Evolutionary conservation across 2,329 filamentous ascomycete species (phyloP).

Genomic region (Claviceps paspali): DNA sequence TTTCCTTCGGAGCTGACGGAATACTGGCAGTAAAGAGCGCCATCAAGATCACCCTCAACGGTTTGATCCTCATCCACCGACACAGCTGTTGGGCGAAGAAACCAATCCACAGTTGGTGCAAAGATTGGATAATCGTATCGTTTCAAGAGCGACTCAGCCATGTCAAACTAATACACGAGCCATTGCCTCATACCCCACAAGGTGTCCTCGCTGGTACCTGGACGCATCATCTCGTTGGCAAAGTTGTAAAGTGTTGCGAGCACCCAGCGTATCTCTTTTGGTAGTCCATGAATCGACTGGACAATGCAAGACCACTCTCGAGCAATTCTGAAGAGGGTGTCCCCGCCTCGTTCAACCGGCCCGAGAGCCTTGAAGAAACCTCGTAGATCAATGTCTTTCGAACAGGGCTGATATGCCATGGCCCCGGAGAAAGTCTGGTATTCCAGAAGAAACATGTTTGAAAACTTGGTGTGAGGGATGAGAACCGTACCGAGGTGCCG

Average conservation of each 20-base stretch:
- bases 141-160: constrained; percentile 13
- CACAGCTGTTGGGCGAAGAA: constrained; percentile 7
- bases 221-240: constrained; percentile 13
- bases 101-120: constrained; percentile 14
- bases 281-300: constrained; percentile 11
- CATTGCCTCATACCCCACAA: constrained; percentile 14
- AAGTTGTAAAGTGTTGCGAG: constrained; percentile 18
- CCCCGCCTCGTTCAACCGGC: constrained; percentile 10
- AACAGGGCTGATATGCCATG: constrained; percentile 17
- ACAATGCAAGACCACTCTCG: constrained; percentile 17
- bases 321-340: constrained; percentile 14
- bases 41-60: background rate
- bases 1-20: constrained; percentile 3
- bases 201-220: constrained; percentile 5
- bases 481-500: constrained; percentile 7
- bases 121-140: constrained; percentile 6
- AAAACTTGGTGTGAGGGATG: constrained; percentile 11
- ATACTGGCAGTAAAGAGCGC: background rate
- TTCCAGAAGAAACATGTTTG: constrained; percentile 11
- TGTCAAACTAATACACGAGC: constrained; percentile 15
- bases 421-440: constrained; percentile 14
- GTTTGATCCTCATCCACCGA: background rate
- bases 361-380: constrained; percentile 11
- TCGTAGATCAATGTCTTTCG: constrained; percentile 7
- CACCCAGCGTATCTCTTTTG: constrained; percentile 17